Evolutionary conservation across 1,284 basidiomycete genomes (phyloP), one percentile per base, ranked within the genome.

Genomic region (Sanguinoderma infundibulare): DNA sequence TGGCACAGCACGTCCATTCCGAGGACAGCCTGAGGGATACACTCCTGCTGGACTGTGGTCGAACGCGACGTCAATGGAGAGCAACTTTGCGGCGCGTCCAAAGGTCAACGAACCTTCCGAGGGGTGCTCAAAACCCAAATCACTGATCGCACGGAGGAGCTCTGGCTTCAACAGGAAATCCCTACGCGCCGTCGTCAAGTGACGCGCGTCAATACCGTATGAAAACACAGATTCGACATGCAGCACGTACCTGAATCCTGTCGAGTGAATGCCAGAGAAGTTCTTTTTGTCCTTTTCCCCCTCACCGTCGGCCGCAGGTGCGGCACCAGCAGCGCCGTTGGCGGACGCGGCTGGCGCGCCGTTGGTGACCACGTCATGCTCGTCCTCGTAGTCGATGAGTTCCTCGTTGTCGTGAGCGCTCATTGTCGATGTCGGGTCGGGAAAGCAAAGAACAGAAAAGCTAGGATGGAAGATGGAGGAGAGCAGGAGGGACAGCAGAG

Each of bases 1-100:
- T 99, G 98, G 79, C 98, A 99, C 57, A 99, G 87, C 55, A 99
- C 97, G 75, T 99, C 98, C 94, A 98, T 99, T 67, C 98, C 97
- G 56, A 99, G 87, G 70, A 99, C 98, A 62, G 98, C 97, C 82
- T 99, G 98, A 57, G 98, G 98, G 70, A 99, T 99, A 78, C 98
- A 99, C 83, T 99, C 98, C 82, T 99, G 98, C 83, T 99, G 98
- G 69, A 99, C 98, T 98, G 74, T 14, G 67, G 5, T 34, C 22
- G 30, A 22, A 42, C 40, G 35, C 50, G 20, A 28, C 47, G 30
- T 57, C 47, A 39, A 65, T 14, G 1, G 10, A 34, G 59, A 55
- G 42, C 50, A 47, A 53, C 53, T 47, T 39, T 1, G 12, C 22
- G 55, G 8, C 32, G 30, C 51, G 47, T 35, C 15, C 22, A 12